These are phyloP conservation scores for Colletotrichum brevisporum DNA, from an alignment of 2,329 filamentous ascomycete genomes.

Conservation along the genomic window DNA sequence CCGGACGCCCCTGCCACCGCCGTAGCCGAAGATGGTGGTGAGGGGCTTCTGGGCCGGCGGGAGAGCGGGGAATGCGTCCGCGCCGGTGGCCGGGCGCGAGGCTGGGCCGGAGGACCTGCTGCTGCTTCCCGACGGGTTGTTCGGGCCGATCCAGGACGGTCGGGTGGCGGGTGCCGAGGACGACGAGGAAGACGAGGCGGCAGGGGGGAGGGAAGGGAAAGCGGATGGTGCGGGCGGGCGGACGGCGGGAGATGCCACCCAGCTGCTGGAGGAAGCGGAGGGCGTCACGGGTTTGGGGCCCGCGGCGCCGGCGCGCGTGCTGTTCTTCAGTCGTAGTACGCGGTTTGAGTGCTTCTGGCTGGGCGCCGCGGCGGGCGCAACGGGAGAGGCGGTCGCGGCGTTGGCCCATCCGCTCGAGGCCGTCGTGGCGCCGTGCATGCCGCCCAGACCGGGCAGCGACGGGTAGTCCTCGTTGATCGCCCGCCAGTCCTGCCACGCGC, in stretches of 20 bases:
- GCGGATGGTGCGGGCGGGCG: slow-evolving; percentile 51
- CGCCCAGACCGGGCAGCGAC: slow-evolving; percentile 81
- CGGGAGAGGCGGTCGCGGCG: slow-evolving; percentile 72
- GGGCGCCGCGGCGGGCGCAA: slow-evolving; percentile 53
- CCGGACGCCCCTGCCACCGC: slow-evolving; percentile 65
- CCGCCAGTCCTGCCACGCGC: slow-evolving; percentile 95
- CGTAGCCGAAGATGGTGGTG: slow-evolving; percentile 75
- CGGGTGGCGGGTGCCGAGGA: slow-evolving; percentile 45
- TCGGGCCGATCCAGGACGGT: slow-evolving; percentile 50
- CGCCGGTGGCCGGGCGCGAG: slow-evolving; percentile 15
- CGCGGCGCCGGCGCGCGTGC: slow-evolving; percentile 60
- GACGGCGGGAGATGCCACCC: slow-evolving; percentile 40
- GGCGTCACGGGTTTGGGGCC: slow-evolving; percentile 45
- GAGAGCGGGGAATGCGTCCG: slow-evolving; percentile 84
- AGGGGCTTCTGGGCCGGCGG: slow-evolving; percentile 81
- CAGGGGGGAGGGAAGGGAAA: slow-evolving; percentile 60
- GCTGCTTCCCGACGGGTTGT: slow-evolving; percentile 34
- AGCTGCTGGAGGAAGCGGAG: slow-evolving; percentile 43
- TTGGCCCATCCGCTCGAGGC: slow-evolving; percentile 71
- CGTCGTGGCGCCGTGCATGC: slow-evolving; percentile 74
- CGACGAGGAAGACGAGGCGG: slow-evolving; percentile 39
- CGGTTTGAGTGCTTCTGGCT: slow-evolving; percentile 66
- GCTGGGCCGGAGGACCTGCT: slow-evolving; percentile 27
- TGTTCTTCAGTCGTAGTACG: slow-evolving; percentile 72
- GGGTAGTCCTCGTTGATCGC: slow-evolving; percentile 97